Conservation (phyloP, 352 stramenopile genomes). For the Phytophthora hibernalis region DNA sequence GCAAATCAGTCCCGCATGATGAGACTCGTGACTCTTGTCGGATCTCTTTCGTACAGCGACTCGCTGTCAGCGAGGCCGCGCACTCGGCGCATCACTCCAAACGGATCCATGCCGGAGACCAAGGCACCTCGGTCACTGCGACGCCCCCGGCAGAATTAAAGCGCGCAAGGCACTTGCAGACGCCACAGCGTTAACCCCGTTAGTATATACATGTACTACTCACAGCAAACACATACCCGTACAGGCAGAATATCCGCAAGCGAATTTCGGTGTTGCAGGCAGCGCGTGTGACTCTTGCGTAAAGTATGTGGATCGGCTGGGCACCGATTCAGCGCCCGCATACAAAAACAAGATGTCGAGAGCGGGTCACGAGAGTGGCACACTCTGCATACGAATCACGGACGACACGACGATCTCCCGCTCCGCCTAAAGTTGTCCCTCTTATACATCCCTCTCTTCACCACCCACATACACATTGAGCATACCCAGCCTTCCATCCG, state of each 20-base stretch:
- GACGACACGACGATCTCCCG: conserved; percentile 17
- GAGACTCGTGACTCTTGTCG: conserved; percentile 16
- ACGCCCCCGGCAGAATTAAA: neutral
- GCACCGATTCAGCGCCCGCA: conserved; percentile 12
- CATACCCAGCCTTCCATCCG: neutral
- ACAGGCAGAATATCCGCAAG: neutral
- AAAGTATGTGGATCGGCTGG: conserved; percentile 19
- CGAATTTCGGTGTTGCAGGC: conserved; percentile 24
- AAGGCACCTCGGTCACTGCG: conserved; percentile 15
- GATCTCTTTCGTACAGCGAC: conserved; percentile 33
- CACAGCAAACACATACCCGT: neutral
- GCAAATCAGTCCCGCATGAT: conserved; percentile 24
- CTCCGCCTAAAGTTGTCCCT: neutral
- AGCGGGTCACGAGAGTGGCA: conserved; percentile 9
- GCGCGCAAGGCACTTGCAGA: conserved; percentile 12
- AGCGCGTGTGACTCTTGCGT: conserved; percentile 30
- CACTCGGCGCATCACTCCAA: conserved; percentile 15
- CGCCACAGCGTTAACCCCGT: conserved; percentile 1
- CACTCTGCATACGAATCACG: neutral
- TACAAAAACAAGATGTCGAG: conserved; percentile 28
- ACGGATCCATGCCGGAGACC: conserved; percentile 9
- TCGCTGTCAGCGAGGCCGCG: too few relatives aligned
- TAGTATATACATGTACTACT: neutral
- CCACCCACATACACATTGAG: neutral
- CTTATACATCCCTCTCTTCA: too few relatives aligned